Evolutionary conservation across 2,329 filamentous ascomycete genomes (phyloP), one percentile per base, ranked within the genome.

Genomic region (Bisporella sp.): DNA sequence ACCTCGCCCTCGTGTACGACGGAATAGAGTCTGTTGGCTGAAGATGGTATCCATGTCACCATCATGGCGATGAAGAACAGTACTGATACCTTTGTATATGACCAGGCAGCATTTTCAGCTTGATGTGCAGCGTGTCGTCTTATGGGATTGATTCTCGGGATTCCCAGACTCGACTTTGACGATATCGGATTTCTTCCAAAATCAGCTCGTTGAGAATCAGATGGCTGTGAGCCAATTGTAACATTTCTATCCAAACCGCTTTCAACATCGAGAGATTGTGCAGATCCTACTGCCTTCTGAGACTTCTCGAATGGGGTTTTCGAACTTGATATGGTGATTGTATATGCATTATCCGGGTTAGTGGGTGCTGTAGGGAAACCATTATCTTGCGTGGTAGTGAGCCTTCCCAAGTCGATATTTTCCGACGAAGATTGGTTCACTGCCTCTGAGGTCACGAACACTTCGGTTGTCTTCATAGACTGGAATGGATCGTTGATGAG

Each of bases 11-110:
- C 70, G 60, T 85, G 72, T 6, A 82, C 73, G 12, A 90, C 72
- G 4, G 81, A 81, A 67, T 86, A 90, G 12, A 91, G 77, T 7
- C 89, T 77, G 65, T 95, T 93, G 53, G 85, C 77, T 28, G 83
- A 87, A 1, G 86, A 90, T 1, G 81, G 89, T 51, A 91, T 80
- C 85, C 85, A 89, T 5, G 85, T 87, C 30, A 88, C 76, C 46
- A 87, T 72, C 52, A 89, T 75, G 1, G 84, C 84, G 1, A 81
- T 74, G 67, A 88, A 88, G 73, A 88, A 87, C 6, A 88, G 73
- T 31, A 87, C 71, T 0, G 85, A 77, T 44, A 84, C 85, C 59
- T 85, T 85, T 50, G 83, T 79, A 63, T 88, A 88, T 1, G 78
- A 76, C 80, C 80, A 84, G 1, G 82, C 79, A 3, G 83, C 83